phyloP scores from a whole-genome alignment of 495 filamentous ascomycete species.

The Talaromyces adpressus region DNA sequence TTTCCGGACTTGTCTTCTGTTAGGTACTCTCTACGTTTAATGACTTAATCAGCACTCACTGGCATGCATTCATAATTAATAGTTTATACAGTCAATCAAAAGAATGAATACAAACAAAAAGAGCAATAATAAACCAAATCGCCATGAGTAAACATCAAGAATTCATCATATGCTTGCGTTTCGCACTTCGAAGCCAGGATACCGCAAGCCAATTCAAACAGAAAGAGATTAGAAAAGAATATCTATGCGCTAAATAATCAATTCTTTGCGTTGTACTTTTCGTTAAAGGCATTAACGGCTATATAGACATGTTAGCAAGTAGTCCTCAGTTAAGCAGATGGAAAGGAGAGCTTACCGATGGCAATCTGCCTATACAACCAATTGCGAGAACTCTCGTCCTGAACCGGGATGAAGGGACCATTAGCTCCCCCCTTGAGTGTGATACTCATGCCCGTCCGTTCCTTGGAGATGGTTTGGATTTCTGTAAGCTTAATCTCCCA shows the following conservation, averaged over 20 bases:
- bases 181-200: neutral
- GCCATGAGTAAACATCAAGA: neutral
- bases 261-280: constrained; percentile 59
- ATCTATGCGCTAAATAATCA: constrained; percentile 13
- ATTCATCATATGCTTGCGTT: neutral
- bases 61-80: neutral
- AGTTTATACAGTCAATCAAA: neutral
- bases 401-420: constrained; percentile 90
- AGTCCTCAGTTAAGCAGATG: neutral
- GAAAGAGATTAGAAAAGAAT: neutral
- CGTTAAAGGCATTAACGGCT: constrained; percentile 66
- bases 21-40: too few relatives aligned
- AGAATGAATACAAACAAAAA: neutral
- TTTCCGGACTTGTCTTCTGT: too few relatives aligned
- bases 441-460: constrained; percentile 87
- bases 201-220: neutral
- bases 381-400: constrained; percentile 77
- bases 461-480: constrained; percentile 93
- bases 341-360: constrained; percentile 32
- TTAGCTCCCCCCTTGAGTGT: constrained; percentile 83
- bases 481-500: constrained; percentile 97
- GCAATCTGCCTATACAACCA: constrained; percentile 77
- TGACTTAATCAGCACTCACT: neutral
- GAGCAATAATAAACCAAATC: neutral
- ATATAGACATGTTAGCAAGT: neutral